Evolutionary conservation across 2,329 filamentous ascomycete genomes (phyloP), one percentile per base, ranked within the genome.

Genomic region (Penicillium sp.): DNA sequence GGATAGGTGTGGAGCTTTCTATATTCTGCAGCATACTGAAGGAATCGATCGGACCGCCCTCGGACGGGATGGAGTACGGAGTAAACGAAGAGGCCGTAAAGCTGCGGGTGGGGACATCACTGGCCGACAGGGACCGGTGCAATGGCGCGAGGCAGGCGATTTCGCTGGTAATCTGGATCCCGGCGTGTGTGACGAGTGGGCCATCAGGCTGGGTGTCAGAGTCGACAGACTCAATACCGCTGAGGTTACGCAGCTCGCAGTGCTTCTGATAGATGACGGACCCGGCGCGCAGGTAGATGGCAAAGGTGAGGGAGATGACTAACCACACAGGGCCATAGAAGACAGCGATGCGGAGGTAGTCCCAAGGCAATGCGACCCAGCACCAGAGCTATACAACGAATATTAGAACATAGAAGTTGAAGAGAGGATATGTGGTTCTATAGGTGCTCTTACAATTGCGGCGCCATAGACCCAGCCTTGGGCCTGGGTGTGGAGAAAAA

Each of bases 361-460:
- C 87, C 82, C 87, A 92, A 4, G 83, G 73, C 2, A 75, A 67
- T 1, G 80, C 75, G 16, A 94, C 79, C 90, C 90, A 94, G 68
- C 90, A 95, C 90, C 90, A 95, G 21, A 94, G 73, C 79, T 82
- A 52, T 18, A 18, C 2, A 18, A 18, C 2, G 18, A 18, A 18
- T 18, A 18, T 18, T 18, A 18, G 18, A 2, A 2, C 18, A 18
- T 18, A 18, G 18, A 18, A 18, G 18, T 18, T 18, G n/a, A n/a
- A 22, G 3, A 5, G 5, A 24, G 7, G 9, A 16, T 36, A 13
- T n/a, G 8, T 48, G 21, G 31, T 18, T n/a, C 9, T 18, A n/a
- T 32, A 36, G 8, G 10, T 4, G 13, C 6, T 21, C 75, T 65
- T 72, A 81, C 80, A 1, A 82, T 84, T 27, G 90, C 90, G 61